Conservation (phyloP, 148 eudicot genomes). For the Persicaria maculosa region DNA sequence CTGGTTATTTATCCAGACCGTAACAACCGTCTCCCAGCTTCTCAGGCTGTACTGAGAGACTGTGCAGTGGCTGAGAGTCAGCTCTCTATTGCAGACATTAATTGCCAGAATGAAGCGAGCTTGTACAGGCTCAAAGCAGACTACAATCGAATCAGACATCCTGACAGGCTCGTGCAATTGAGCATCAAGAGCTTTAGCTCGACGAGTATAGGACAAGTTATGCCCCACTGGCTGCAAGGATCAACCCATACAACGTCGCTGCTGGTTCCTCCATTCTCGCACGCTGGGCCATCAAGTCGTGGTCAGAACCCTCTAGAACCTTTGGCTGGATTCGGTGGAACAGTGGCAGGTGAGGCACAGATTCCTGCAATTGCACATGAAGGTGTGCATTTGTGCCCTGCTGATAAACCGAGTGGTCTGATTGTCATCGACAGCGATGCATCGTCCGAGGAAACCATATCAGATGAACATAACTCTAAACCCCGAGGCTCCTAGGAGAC, state of each 20-base stretch:
- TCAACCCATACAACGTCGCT: constrained; percentile 12
- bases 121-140: constrained; percentile 13
- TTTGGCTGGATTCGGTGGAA: background rate
- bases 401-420: constrained; percentile 16
- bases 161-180: too few relatives aligned
- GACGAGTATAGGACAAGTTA: constrained; percentile 5
- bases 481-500: background rate
- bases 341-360: constrained; percentile 7
- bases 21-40: constrained; percentile 9
- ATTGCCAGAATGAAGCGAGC: constrained; percentile 22
- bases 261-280: constrained; percentile 17
- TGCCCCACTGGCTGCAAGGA: constrained; percentile 43
- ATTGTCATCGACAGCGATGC: constrained; percentile 45
- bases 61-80: constrained; percentile 20
- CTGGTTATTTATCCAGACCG: constrained; percentile 16
- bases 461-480: constrained; percentile 27
- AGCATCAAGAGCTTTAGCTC: too few relatives aligned
- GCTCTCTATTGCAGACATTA: constrained; percentile 40
- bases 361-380: background rate
- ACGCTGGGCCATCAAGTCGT: constrained; percentile 14
- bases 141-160: background rate
- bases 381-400: background rate
- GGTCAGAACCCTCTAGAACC: constrained; percentile 22
- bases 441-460: constrained; percentile 54
- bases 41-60: constrained; percentile 18